Conservation (phyloP, 225 moss, liverwort and hornwort genomes). For the Polytrichum commune region DNA sequence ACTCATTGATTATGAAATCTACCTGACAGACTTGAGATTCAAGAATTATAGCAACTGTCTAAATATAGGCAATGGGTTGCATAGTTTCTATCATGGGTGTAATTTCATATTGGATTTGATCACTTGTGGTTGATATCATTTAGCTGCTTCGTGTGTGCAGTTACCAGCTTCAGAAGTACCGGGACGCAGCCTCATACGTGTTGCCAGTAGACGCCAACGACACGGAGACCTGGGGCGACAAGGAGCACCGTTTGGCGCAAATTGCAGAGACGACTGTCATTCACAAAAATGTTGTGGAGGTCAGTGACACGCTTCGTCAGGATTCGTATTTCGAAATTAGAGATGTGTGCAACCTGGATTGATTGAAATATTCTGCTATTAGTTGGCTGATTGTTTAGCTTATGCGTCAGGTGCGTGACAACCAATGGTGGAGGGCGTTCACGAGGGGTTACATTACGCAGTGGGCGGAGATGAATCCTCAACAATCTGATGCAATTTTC, state of each 20-base stretch:
- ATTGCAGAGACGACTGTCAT: constrained; percentile 88
- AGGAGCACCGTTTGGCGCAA: constrained; percentile 87
- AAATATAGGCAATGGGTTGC: too few species aligned
- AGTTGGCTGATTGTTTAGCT: too few species aligned
- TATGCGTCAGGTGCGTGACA: constrained; percentile 48
- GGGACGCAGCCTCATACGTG: constrained; percentile 72
- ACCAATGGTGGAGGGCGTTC: constrained; percentile 87
- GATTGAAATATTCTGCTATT: too few species aligned
- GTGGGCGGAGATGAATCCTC: constrained; percentile 92
- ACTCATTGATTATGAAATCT: too few species aligned
- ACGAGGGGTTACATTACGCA: constrained; percentile 82
- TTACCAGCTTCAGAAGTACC: constrained; percentile 92
- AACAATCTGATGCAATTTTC: constrained; percentile 76
- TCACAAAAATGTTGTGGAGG: constrained; percentile 60
- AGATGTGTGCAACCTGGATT: too few species aligned
- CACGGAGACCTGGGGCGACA: constrained; percentile 91
- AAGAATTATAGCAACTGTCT: too few species aligned
- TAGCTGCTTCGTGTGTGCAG: constrained; percentile 29
- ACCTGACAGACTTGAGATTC: too few species aligned
- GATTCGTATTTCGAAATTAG: too few species aligned
- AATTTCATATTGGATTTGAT: too few species aligned
- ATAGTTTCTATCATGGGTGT: too few species aligned
- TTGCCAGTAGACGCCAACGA: constrained; percentile 66
- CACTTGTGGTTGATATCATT: too few species aligned
- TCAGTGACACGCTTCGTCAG: not conserved